phyloP scores from a whole-genome alignment of 257 asterid species.

The Solanum lycopersicoides region DNA sequence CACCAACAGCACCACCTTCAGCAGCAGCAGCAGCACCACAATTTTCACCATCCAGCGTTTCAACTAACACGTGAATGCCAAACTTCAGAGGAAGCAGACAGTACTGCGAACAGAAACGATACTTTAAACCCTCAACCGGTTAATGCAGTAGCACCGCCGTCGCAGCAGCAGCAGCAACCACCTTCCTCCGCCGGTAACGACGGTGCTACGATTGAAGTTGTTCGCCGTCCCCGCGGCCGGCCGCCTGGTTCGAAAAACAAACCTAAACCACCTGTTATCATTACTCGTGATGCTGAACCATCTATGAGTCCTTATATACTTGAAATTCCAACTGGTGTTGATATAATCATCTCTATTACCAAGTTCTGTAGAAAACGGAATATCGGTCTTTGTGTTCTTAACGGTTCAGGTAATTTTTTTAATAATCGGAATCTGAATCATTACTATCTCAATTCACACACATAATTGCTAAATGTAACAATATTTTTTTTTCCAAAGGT shows the following conservation, averaged over 20 bases:
- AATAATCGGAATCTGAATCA: background rate
- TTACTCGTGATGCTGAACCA: conserved; percentile 43
- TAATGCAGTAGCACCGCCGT: background rate
- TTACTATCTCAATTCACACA: no score
- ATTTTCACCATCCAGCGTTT: conserved; percentile 9
- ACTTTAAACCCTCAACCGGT: background rate
- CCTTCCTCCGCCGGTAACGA: conserved; percentile 23
- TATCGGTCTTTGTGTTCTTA: conserved; percentile 46
- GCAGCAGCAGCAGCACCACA: background rate
- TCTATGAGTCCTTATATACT: conserved; percentile 66
- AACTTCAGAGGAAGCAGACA: conserved; percentile 26
- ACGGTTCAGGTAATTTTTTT: conserved; percentile 31
- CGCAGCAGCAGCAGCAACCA: background rate
- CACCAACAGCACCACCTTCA: background rate
- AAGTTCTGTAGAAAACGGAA: conserved; percentile 37
- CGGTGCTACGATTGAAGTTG: conserved; percentile 62
- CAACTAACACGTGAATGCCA: conserved; percentile 17
- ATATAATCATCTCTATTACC: conserved; percentile 30
- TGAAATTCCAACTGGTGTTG: conserved; percentile 50
- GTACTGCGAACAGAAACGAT: conserved; percentile 4
- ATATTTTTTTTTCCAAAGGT: background rate
- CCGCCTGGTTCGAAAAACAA: conserved; percentile 72
- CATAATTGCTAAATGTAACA: background rate
- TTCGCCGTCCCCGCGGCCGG: conserved; percentile 79
- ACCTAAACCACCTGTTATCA: conserved; percentile 51